phyloP scores from a whole-genome alignment of 441 rosid species.

The Pelargonium fulgidum region DNA sequence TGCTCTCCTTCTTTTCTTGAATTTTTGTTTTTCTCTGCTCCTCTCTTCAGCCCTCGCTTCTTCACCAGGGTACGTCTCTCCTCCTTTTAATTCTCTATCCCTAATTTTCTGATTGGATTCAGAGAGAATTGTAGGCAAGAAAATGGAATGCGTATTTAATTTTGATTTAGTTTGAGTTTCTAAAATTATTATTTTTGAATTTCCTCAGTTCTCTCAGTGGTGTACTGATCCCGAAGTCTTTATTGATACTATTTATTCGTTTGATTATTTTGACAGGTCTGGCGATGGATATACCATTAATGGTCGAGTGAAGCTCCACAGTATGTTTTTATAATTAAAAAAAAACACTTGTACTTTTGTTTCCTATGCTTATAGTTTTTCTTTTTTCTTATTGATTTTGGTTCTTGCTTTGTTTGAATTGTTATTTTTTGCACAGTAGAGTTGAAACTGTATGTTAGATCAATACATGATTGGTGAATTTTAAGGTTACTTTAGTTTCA shows the following conservation, averaged over 20 bases:
- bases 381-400: not conserved
- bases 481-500: not conserved
- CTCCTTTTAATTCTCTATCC: not conserved
- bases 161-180: not conserved
- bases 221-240: not conserved
- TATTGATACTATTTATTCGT: not conserved
- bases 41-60: not conserved
- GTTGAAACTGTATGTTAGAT: not conserved
- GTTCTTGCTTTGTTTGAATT: not conserved
- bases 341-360: not conserved
- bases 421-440: not conserved
- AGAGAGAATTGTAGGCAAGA: not conserved
- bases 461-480: not conserved
- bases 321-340: constrained; percentile 26
- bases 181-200: not conserved
- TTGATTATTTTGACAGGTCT: constrained; percentile 33
- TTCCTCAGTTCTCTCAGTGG: not conserved
- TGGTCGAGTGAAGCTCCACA: constrained; percentile 68
- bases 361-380: not conserved
- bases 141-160: not conserved
- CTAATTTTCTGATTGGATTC: constrained; percentile 5
- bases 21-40: not conserved
- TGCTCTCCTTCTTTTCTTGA: not conserved
- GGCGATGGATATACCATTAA: constrained; percentile 57
- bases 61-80: constrained; percentile 2